These are phyloP conservation scores for Zygoascus meyerae DNA, from an alignment of 1,139 yeast genomes.

Conservation along the genomic window DNA sequence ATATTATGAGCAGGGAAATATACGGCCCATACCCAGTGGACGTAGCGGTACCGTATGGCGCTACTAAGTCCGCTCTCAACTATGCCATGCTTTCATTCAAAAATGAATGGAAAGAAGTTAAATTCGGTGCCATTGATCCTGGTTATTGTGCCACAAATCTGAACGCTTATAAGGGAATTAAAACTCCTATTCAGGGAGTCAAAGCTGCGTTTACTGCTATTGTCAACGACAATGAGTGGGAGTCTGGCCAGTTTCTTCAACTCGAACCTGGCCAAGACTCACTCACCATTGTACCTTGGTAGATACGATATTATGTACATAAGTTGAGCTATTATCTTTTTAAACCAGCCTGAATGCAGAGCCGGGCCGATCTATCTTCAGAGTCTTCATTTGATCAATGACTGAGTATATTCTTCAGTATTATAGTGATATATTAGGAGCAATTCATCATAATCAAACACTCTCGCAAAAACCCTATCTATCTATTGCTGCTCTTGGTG, in stretches of 20 bases:
- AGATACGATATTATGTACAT: no score
- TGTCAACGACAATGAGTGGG: constrained; percentile 2
- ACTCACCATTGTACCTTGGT: no score
- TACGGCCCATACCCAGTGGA: background rate
- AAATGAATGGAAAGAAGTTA: constrained; percentile 1
- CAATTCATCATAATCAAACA: no score
- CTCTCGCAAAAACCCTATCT: constrained; percentile 34
- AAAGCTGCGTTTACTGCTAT: constrained; percentile 7
- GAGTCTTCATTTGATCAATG: no score
- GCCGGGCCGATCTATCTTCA: no score
- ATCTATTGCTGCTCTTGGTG: constrained; percentile 70
- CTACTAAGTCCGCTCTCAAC: constrained; percentile 8
- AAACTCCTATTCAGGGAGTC: constrained; percentile 7
- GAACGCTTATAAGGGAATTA: constrained; percentile 1
- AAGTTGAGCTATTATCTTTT: no score
- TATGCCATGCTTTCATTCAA: background rate
- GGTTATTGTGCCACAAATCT: constrained; percentile 8
- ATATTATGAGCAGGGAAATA: background rate
- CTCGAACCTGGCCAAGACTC: no score
- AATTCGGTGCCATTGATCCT: constrained; percentile 2
- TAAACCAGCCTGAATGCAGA: no score
- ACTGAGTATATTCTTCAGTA: no score
- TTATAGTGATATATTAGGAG: no score
- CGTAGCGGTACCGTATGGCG: background rate
- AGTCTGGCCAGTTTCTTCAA: background rate